Evolutionary conservation across 1,139 yeast genomes (phyloP).

Genomic region (Insectozyma bohioensis): DNA sequence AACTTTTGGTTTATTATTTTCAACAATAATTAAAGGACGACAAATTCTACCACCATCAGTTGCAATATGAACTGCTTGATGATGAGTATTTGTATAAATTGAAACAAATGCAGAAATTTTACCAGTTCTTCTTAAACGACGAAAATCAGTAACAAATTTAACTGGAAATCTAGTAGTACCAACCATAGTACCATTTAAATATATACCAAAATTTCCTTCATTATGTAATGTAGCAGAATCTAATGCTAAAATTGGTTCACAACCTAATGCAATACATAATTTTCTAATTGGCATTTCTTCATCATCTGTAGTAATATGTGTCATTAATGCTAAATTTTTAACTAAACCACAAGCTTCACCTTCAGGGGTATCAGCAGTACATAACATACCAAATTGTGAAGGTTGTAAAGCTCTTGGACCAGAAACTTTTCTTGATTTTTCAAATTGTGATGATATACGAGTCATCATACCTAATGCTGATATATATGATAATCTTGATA

Average conservation of each 20-base stretch:
- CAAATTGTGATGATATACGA: slow-evolving; percentile 96
- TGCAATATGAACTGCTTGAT: slow-evolving; percentile 91
- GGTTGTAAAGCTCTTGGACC: slow-evolving; percentile 99
- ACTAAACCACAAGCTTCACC: slow-evolving; percentile 99
- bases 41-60: slow-evolving; percentile 99
- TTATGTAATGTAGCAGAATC: slow-evolving; percentile 85
- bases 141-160: slow-evolving; percentile 74
- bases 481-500: slow-evolving; percentile 86
- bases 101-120: slow-evolving; percentile 88
- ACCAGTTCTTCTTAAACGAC: slow-evolving; percentile 80
- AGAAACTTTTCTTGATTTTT: slow-evolving; percentile 94
- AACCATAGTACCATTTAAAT: slow-evolving; percentile 88
- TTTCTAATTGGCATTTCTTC: slow-evolving; percentile 86
- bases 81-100: slow-evolving; percentile 86
- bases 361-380: slow-evolving; percentile 99
- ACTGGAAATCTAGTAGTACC: slow-evolving; percentile 89
- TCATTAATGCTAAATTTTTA: slow-evolving; percentile 94
- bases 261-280: slow-evolving; percentile 80
- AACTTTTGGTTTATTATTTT: slow-evolving; percentile 67
- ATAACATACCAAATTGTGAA: slow-evolving; percentile 97
- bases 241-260: slow-evolving; percentile 77
- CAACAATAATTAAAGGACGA: slow-evolving; percentile 89
- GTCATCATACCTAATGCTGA: slow-evolving; percentile 99
- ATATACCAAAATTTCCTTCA: slow-evolving; percentile 77
- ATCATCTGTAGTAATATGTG: slow-evolving; percentile 97